Conservation (phyloP, 2,329 filamentous ascomycete species). For the Microsporum canis region DNA sequence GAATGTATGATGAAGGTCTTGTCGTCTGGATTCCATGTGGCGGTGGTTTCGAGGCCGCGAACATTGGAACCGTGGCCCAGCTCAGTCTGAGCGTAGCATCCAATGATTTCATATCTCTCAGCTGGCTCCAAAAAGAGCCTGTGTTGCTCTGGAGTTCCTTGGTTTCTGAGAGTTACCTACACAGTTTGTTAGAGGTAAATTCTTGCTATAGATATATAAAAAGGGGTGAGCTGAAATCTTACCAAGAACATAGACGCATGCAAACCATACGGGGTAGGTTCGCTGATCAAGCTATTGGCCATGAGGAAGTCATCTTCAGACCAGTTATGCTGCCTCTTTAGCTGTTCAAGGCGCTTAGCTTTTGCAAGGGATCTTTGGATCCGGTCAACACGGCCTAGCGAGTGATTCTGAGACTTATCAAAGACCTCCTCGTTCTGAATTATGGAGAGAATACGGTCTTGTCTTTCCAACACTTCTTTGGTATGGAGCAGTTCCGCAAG, state of each 20-base stretch:
- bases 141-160: slow-evolving; percentile 62
- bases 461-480: slow-evolving; percentile 50
- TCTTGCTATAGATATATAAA: not conserved
- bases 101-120: slow-evolving; percentile 58
- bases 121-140: slow-evolving; percentile 60
- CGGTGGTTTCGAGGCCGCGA: slow-evolving; percentile 58
- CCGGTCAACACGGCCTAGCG: slow-evolving; percentile 55
- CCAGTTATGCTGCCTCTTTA: slow-evolving; percentile 59
- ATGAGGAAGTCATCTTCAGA: slow-evolving; percentile 49
- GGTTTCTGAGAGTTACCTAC: slow-evolving; percentile 56
- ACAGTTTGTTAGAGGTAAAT: not conserved
- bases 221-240: slow-evolving; percentile 15
- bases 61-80: slow-evolving; percentile 70
- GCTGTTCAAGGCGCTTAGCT: slow-evolving; percentile 57
- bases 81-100: slow-evolving; percentile 73
- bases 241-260: slow-evolving; percentile 61
- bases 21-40: slow-evolving; percentile 61
- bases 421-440: slow-evolving; percentile 59
- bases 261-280: slow-evolving; percentile 62
- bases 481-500: slow-evolving; percentile 60
- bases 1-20: slow-evolving; percentile 67
- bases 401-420: slow-evolving; percentile 69
- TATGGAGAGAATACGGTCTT: slow-evolving; percentile 51
- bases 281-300: slow-evolving; percentile 59
- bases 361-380: slow-evolving; percentile 59